Conservation (phyloP, 176 grass and related monocot genomes). For the Lolium perenne region DNA sequence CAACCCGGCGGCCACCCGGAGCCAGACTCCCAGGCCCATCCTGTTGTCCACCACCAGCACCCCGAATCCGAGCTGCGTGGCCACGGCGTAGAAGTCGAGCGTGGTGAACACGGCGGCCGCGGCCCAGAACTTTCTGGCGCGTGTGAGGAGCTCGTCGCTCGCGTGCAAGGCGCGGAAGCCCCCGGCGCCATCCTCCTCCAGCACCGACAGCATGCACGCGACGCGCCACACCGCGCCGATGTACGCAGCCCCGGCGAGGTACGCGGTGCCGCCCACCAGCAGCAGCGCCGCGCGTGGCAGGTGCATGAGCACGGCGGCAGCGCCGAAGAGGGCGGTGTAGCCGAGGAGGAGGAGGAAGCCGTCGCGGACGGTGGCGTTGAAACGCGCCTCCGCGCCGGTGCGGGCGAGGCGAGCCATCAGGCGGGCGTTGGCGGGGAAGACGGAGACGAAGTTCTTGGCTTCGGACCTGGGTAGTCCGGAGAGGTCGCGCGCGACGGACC, state of each 20-base stretch:
- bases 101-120: background rate
- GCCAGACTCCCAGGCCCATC: background rate
- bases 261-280: background rate
- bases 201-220: background rate
- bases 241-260: background rate
- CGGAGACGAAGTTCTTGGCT: background rate
- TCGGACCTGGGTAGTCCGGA: background rate
- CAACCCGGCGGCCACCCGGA: background rate
- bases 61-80: background rate
- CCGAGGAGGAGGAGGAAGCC: constrained; percentile 2
- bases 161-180: background rate
- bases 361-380: background rate
- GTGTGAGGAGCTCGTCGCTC: background rate
- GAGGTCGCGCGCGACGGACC: background rate
- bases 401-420: background rate
- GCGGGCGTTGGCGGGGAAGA: background rate
- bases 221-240: constrained; percentile 4
- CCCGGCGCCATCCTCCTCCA: background rate
- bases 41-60: background rate
- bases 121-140: too few species aligned
- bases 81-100: background rate
- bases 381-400: background rate
- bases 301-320: background rate
- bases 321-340: background rate
- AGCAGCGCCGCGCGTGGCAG: background rate